Conservation (phyloP, 345 rosid species). For the Aquilaria yunnanensis region DNA sequence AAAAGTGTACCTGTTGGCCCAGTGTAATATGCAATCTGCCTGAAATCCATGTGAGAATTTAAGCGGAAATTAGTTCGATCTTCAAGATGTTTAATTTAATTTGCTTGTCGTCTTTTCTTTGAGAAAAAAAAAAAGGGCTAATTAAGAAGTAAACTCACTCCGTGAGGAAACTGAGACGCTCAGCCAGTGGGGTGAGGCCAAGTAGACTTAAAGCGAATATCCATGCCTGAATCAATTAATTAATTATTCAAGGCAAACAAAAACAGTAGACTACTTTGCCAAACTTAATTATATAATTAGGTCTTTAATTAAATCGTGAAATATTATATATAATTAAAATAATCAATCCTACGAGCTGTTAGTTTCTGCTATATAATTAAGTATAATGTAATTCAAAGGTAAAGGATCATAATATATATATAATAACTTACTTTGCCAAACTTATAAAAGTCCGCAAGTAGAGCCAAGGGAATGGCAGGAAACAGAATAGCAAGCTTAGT, state of each 20-base stretch:
- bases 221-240: constrained; percentile 44
- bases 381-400: neutral
- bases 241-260: neutral
- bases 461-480: constrained; percentile 48
- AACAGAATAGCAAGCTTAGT: constrained; percentile 48
- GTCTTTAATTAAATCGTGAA: too few relatives aligned
- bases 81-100: too few relatives aligned
- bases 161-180: constrained; percentile 84
- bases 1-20: constrained; percentile 76
- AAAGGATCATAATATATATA: neutral
- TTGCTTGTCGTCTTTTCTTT: too few relatives aligned
- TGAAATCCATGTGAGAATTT: constrained; percentile 17
- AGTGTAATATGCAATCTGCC: constrained; percentile 86
- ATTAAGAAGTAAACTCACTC: constrained; percentile 42
- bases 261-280: neutral
- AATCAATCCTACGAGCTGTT: too few relatives aligned
- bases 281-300: neutral
- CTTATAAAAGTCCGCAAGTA: constrained; percentile 30
- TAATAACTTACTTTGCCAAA: constrained; percentile 34
- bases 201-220: constrained; percentile 74
- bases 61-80: too few relatives aligned
- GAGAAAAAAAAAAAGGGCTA: neutral
- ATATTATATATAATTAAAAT: too few relatives aligned
- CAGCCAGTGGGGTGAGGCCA: constrained; percentile 77
- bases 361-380: too few relatives aligned